Conservation (phyloP, 2,329 filamentous ascomycete genomes). For the Aspergillus puulaauensis region DNA sequence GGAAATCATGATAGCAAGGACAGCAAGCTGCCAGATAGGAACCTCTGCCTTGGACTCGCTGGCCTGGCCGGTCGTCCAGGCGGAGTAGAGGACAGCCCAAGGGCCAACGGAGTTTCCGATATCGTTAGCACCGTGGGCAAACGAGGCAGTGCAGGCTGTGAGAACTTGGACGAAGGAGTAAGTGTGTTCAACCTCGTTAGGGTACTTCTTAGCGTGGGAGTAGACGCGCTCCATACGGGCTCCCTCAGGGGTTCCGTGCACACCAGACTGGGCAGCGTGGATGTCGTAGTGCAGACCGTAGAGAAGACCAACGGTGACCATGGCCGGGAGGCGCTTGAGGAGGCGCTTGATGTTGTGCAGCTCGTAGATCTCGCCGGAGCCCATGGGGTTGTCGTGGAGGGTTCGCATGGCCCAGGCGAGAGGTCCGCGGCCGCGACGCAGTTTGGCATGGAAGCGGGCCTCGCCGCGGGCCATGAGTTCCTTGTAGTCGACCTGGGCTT, state of each 20-base stretch:
- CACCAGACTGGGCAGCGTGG: conserved; percentile 70
- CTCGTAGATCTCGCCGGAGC: conserved; percentile 72
- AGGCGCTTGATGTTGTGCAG: conserved; percentile 65
- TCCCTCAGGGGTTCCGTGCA: conserved; percentile 71
- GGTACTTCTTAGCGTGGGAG: conserved; percentile 61
- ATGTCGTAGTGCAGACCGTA: conserved; percentile 83
- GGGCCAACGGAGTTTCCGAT: conserved; percentile 70
- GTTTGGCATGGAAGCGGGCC: conserved; percentile 60
- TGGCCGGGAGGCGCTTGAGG: conserved; percentile 67
- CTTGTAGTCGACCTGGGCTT: conserved; percentile 61
- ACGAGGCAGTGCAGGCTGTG: conserved; percentile 52
- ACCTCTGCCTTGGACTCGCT: conserved; percentile 64
- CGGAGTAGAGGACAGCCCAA: conserved; percentile 69
- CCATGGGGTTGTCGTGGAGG: conserved; percentile 71
- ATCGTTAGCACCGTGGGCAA: conserved; percentile 72
- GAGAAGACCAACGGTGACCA: conserved; percentile 60
- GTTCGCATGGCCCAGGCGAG: conserved; percentile 82
- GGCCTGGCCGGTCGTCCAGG: conserved; percentile 64
- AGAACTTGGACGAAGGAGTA: conserved; percentile 56
- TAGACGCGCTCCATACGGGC: conserved; percentile 70
- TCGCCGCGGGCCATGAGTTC: conserved; percentile 59
- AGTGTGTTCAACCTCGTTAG: conserved; percentile 67
- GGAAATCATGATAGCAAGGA: conserved; percentile 63
- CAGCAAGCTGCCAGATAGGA: conserved; percentile 73
- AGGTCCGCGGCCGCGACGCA: conserved; percentile 63